A percentile compares a stretch with the other conserved stretches of the same genome.
phyloP scores from a whole-genome alignment of 2,329 filamentous ascomycete genomes.

The Orbilia blumenaviensis region DNA sequence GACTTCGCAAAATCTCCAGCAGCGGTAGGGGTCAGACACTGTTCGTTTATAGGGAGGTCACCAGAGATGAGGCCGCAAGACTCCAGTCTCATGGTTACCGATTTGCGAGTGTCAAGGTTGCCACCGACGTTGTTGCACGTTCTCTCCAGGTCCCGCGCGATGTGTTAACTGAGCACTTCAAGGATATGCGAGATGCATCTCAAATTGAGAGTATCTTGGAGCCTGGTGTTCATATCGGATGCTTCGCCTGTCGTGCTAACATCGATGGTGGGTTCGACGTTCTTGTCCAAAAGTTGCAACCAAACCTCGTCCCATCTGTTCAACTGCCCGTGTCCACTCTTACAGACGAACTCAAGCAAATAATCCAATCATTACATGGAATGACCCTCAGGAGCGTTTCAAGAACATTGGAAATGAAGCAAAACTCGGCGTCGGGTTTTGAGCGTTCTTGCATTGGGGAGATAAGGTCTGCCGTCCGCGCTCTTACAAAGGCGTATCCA shows the following conservation, averaged over 20 bases:
- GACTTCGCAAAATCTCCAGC: constrained; percentile 60
- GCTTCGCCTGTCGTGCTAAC: constrained; percentile 66
- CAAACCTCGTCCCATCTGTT: constrained; percentile 71
- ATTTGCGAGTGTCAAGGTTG: constrained; percentile 76
- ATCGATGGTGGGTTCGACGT: constrained; percentile 70
- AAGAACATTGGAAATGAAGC: constrained; percentile 63
- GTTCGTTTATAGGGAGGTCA: constrained; percentile 76
- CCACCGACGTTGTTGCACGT: constrained; percentile 73
- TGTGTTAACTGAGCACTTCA: constrained; percentile 71
- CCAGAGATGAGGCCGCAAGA: constrained; percentile 69
- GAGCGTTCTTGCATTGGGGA: constrained; percentile 20
- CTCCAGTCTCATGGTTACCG: constrained; percentile 78
- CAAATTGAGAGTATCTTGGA: constrained; percentile 64
- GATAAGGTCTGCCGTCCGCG: constrained; percentile 58
- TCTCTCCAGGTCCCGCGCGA: constrained; percentile 76
- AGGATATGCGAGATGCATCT: constrained; percentile 71
- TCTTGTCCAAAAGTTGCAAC: constrained; percentile 68
- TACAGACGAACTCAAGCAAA: constrained; percentile 67
- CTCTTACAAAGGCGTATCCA: constrained; percentile 62
- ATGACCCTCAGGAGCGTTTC: constrained; percentile 61
- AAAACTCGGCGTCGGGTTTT: constrained; percentile 63
- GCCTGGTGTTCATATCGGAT: constrained; percentile 68
- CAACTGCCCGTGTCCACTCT: constrained; percentile 66
- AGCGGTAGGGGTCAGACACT: constrained; percentile 80
- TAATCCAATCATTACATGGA: constrained; percentile 62